These are phyloP conservation scores for Biscogniauxia sp. DNA, from an alignment of 2,329 filamentous ascomycete species.

Conservation along the genomic window DNA sequence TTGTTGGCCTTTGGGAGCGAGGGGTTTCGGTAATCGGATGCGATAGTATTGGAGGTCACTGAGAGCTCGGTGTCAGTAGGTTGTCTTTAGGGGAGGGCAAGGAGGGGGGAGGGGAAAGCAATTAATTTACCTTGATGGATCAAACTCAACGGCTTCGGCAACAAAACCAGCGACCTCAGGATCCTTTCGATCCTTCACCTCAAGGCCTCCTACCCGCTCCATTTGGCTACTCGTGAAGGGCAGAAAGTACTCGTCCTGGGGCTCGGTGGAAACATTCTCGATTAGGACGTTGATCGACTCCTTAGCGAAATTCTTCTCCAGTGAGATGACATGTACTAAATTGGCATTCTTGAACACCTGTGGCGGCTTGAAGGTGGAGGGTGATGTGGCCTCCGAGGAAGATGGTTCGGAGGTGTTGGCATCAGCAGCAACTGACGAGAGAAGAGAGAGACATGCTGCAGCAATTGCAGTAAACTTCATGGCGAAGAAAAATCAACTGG, in stretches of 20 bases:
- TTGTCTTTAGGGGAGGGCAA: background rate
- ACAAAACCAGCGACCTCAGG: slow-evolving; percentile 63
- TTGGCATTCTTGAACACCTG: slow-evolving; percentile 94
- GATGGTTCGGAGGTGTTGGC: slow-evolving; percentile 34
- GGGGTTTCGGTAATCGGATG: slow-evolving; percentile 72
- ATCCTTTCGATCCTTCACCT: slow-evolving; percentile 91
- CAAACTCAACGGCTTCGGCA: slow-evolving; percentile 65
- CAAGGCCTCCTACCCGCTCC: slow-evolving; percentile 75
- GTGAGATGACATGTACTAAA: slow-evolving; percentile 81
- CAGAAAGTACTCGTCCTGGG: slow-evolving; percentile 88
- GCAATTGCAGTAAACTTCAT: slow-evolving; percentile 52
- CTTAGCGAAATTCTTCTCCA: slow-evolving; percentile 89
- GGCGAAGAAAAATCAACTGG: slow-evolving; percentile 29
- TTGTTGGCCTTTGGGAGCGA: slow-evolving; percentile 73
- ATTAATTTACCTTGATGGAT: slow-evolving; percentile 52
- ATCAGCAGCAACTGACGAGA: slow-evolving; percentile 45
- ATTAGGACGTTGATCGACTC: slow-evolving; percentile 93
- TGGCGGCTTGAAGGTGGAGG: slow-evolving; percentile 74
- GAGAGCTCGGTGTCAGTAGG: slow-evolving; percentile 22
- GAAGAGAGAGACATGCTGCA: slow-evolving; percentile 58
- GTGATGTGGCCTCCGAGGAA: slow-evolving; percentile 58
- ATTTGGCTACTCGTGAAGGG: slow-evolving; percentile 79
- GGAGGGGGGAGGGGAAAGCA: slow-evolving; percentile 7
- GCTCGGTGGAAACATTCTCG: slow-evolving; percentile 76
- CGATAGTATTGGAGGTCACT: slow-evolving; percentile 81